Evolutionary conservation across 2,329 filamentous ascomycete genomes (phyloP), one percentile per base, ranked within the genome.

Genomic region (Plectosphaerella cucumerina): DNA sequence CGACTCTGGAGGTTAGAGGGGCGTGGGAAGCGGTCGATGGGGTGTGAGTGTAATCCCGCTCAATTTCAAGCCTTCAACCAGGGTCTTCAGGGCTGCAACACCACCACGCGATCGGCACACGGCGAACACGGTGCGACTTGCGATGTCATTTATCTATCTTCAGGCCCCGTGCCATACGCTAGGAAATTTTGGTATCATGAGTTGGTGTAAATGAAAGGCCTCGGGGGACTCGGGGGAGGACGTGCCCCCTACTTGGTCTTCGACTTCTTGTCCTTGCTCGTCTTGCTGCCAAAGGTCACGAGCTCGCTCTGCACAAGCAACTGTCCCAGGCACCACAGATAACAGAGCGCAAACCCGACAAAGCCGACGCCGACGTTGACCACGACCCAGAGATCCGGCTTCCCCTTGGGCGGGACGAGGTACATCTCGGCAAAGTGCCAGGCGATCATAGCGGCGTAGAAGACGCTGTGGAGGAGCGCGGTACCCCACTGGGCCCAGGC

Each of bases 381-480:
- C 3, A 99, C 92, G 3, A 95, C 86, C 93, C 93, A 99, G 2
- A 99, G 72, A 71, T 99, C 94, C 1, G 94, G 94, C 70, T 96
- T 97, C 52, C 80, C 77, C 0, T 72, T 60, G 5, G 93, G 92
- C 14, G 92, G 85, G 10, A 68, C 54, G 1, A 91, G 70, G 53
- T 84, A 84, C 2, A 80, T 79, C 59, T 96, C 90, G 1, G 84
- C 72, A 12, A 89, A 68, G 67, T 99, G 94, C 90, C 94, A 97
- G 14, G 69, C 77, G 14, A 83, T 74, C 86, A 97, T 96, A 31
- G 75, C 76, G 4, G 83, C 56, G 63, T 97, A 97, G 59, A 94
- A 92, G 12, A 74, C 70, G 12, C 84, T 67, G 62, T 99, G 94
- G 5, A 96, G 60, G 4, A 93, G 66, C 3, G 74, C 69, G 46